phyloP scores from a whole-genome alignment of 2,329 filamentous ascomycete genomes.

The Talaromyces sp. region DNA sequence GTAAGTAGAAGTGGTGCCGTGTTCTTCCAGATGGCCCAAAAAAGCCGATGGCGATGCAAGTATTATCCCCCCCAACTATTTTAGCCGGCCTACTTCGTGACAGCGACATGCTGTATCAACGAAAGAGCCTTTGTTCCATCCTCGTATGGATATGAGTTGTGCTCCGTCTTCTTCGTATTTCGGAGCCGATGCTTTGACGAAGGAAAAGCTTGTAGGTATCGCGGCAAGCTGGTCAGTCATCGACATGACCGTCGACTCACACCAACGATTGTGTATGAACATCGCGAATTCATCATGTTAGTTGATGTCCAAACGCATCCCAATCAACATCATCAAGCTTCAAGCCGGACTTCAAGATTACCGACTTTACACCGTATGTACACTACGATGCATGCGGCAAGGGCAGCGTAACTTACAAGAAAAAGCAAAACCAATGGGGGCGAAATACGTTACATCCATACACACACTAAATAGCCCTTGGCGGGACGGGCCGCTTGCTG shows the following conservation, averaged over 20 bases:
- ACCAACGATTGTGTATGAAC: background rate
- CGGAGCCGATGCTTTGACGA: too few relatives aligned
- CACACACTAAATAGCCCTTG: background rate
- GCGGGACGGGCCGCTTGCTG: conserved; percentile 19
- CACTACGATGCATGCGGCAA: background rate
- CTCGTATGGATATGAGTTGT: background rate
- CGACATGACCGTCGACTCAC: background rate
- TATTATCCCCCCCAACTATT: background rate
- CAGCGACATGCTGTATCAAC: background rate
- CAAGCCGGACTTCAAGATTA: background rate
- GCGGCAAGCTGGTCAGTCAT: background rate
- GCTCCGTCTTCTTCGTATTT: background rate
- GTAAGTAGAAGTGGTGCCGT: background rate
- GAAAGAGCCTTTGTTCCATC: background rate
- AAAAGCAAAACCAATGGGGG: conserved; percentile 2
- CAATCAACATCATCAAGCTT: background rate
- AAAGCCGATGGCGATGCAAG: background rate
- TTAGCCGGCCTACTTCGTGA: background rate
- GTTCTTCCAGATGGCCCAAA: background rate
- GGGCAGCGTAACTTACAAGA: background rate
- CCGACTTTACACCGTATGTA: background rate
- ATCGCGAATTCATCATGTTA: too few relatives aligned
- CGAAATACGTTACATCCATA: background rate
- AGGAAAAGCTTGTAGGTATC: too few relatives aligned
- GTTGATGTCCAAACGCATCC: background rate